Percentiles rank a stretch among this genome's conserved stretches.
phyloP scores from a whole-genome alignment of 371 early-diverging fungal genomes.

The Nosema bombycis region DNA sequence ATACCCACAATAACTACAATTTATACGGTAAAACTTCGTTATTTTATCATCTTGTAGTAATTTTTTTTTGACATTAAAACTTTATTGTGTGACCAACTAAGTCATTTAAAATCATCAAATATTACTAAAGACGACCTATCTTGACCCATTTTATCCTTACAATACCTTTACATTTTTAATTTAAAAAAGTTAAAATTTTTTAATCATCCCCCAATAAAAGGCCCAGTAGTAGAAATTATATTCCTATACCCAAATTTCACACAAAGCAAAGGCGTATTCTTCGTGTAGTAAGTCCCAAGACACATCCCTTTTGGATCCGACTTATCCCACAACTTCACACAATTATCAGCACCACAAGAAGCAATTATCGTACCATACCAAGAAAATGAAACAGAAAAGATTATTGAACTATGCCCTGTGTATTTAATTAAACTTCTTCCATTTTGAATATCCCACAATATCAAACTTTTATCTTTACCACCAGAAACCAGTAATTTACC shows the following conservation, averaged over 20 bases:
- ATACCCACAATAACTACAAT: too few relatives aligned
- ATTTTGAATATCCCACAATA: slow-evolving; percentile 89
- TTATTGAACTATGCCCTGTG: slow-evolving; percentile 77
- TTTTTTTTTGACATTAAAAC: too few relatives aligned
- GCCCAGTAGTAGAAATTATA: slow-evolving; percentile 68
- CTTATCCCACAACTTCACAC: slow-evolving; percentile 83
- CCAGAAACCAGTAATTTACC: slow-evolving; percentile 84
- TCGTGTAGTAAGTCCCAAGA: slow-evolving; percentile 76
- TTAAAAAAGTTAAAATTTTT: not conserved
- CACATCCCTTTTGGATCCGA: slow-evolving; percentile 69
- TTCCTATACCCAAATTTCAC: slow-evolving; percentile 81
- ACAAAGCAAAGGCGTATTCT: slow-evolving; percentile 79
- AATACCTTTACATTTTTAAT: too few relatives aligned
- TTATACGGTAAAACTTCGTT: too few relatives aligned
- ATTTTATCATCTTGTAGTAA: too few relatives aligned
- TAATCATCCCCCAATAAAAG: slow-evolving; percentile 51
- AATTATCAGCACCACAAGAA: slow-evolving; percentile 79
- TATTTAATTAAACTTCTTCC: slow-evolving; percentile 79
- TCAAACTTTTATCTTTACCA: slow-evolving; percentile 75
- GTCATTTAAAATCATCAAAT: too few relatives aligned
- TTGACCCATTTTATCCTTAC: too few relatives aligned
- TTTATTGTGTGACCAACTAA: too few relatives aligned
- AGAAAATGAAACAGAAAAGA: slow-evolving; percentile 80
- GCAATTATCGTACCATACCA: slow-evolving; percentile 77
- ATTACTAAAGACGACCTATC: too few relatives aligned